Conservation (phyloP, 2,329 filamentous ascomycete species). For the Fusarium heterosporum region DNA sequence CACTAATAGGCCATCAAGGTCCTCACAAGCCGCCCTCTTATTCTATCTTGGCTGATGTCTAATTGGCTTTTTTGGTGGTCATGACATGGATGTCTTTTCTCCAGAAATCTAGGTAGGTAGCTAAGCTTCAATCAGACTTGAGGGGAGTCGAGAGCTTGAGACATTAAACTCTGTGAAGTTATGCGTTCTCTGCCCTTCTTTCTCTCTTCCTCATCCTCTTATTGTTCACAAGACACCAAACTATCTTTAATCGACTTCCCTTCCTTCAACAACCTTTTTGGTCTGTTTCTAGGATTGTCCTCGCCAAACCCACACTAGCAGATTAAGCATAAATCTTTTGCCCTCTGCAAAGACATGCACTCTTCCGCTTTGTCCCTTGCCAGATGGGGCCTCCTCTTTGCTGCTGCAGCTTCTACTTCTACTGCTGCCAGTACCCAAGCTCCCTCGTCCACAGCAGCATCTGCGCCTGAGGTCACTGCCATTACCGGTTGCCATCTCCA, state of each 20-base stretch:
- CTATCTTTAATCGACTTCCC: background rate
- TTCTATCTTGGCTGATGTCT: conserved; percentile 13
- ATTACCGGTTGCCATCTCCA: conserved; percentile 59
- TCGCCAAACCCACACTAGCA: conserved; percentile 1
- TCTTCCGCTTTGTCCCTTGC: conserved; percentile 32
- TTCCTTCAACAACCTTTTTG: conserved; percentile 20
- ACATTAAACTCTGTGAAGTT: conserved; percentile 22
- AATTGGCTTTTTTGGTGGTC: conserved; percentile 8
- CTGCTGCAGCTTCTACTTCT: conserved; percentile 9
- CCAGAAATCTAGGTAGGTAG: background rate
- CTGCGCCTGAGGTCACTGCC: conserved; percentile 50
- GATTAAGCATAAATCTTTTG: conserved; percentile 28
- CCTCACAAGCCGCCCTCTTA: conserved; percentile 37
- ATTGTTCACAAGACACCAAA: background rate
- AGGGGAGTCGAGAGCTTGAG: conserved; percentile 26
- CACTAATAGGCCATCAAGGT: conserved; percentile 33
- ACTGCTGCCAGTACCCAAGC: conserved; percentile 45
- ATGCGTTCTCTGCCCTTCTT: background rate
- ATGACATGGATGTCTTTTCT: conserved; percentile 4
- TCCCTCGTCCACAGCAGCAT: conserved; percentile 40
- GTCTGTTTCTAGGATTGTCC: conserved; percentile 11
- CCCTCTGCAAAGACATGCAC: conserved; percentile 19
- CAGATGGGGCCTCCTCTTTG: conserved; percentile 33
- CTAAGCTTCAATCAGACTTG: background rate
- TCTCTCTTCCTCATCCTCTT: background rate